These are phyloP conservation scores for Pueraria montana DNA, from an alignment of 306 rosid species.

Conservation along the genomic window DNA sequence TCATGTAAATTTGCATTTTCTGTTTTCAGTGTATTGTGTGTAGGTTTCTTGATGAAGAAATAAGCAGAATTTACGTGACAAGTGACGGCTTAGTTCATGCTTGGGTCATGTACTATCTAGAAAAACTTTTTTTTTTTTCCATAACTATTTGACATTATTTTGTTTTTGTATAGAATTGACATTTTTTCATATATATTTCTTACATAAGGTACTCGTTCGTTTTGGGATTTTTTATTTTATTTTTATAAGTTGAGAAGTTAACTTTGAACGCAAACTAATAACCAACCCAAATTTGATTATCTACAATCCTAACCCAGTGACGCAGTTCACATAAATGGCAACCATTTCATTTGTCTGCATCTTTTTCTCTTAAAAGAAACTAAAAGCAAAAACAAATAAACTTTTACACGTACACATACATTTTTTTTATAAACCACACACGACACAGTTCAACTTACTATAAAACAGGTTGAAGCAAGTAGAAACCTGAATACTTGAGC, in stretches of 20 bases:
- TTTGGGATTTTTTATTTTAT: neutral
- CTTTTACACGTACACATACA: neutral
- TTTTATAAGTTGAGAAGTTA: neutral
- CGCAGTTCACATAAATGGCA: neutral
- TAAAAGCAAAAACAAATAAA: constrained; percentile 7
- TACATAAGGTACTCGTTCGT: neutral
- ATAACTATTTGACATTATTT: neutral
- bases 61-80: constrained; percentile 23
- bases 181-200: neutral
- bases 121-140: neutral
- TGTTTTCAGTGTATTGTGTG: neutral
- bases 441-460: neutral
- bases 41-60: constrained; percentile 28
- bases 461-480: neutral
- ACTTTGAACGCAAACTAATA: neutral
- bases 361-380: neutral
- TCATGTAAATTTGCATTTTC: constrained; percentile 36
- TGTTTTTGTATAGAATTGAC: neutral
- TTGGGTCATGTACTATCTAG: neutral
- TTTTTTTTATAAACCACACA: neutral
- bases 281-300: neutral
- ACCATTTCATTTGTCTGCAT: constrained; percentile 7
- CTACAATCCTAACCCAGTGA: neutral
- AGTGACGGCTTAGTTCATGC: neutral
- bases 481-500: neutral